Base-by-base conservation (phyloP, 768 basidiomycete genomes). In the Cystofilobasidium ferigula region DNA sequence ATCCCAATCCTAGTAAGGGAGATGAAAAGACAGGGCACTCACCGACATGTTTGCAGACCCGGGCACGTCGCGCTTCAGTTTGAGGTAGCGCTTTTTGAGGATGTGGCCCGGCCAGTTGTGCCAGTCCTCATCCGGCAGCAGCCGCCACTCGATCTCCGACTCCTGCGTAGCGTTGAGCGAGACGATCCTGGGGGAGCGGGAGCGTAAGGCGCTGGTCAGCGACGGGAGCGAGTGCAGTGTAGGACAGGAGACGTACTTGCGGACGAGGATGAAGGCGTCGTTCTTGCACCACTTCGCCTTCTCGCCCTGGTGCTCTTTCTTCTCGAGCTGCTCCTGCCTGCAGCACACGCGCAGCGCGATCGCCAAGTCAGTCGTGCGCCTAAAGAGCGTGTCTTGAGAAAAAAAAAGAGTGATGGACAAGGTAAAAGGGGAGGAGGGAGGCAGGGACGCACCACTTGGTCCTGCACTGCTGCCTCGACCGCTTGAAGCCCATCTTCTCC, bases 131-230 rank as follows among this genome's bases (percentile, higher is more conserved):
- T 91, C 88, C 0, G 82, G 78, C 14, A 90, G 78, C 22, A 80
- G 80, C 72, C 87, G 88, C 89, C 88, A 91, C 71, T 88, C 85
- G 54, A 91, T 86, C 72, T 90, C 89, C 34, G 83, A 85, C 71
- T 91, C 88, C 71, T 89, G 85, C 51, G 81, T 80, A 61, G 89
- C 86, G 65, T 84, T 81, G 56, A 89, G 74, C 0, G 86, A 83
- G 71, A 85, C 86, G 58, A 91, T 79, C 74, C 88, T 90, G 71
- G 9, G n/a, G 42, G 18, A 1, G 32, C 5, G 20, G 8, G 20
- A 2, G 42, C 3, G 54, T 20, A 28, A 42, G 42, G 16, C 14
- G 16, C 24, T 42, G 24, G 53, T 7, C n/a, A n/a, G n/a, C n/a
- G n/a, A n/a, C n/a, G 28, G 8, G 24, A 26, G 34, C 57, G 18